A percentile compares a stretch with the other conserved stretches of the same genome.
Evolutionary conservation across 1,139 yeast genomes (phyloP).

Genomic region (Suhomyces terraborum): DNA sequence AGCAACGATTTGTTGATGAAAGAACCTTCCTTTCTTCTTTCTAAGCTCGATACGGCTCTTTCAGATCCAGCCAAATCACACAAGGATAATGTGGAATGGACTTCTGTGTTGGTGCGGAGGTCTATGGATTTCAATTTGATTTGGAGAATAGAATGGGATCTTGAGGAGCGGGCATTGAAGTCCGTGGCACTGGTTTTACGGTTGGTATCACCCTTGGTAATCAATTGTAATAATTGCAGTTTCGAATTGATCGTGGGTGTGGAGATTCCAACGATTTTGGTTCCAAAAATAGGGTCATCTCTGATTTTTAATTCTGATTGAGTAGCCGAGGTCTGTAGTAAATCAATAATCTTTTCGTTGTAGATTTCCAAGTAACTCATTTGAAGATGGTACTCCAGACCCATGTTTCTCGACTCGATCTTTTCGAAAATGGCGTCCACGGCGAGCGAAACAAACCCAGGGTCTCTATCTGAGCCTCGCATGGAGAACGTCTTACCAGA

Average conservation of each 20-base stretch:
- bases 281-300: conserved; percentile 74
- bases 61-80: conserved; percentile 98
- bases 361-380: conserved; percentile 86
- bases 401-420: conserved; percentile 33
- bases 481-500: conserved; percentile 92
- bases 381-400: conserved; percentile 45
- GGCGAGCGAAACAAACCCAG: conserved; percentile 79
- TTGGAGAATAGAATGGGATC: conserved; percentile 92
- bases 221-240: conserved; percentile 60
- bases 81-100: conserved; percentile 68
- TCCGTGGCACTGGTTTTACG: conserved; percentile 89
- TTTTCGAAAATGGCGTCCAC: conserved; percentile 64
- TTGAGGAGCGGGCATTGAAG: conserved; percentile 78
- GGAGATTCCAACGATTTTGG: conserved; percentile 73
- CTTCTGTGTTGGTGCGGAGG: conserved; percentile 41
- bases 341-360: conserved; percentile 81
- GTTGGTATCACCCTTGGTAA: conserved; percentile 69
- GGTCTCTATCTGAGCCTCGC: conserved; percentile 71
- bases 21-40: conserved; percentile 88
- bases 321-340: conserved; percentile 41
- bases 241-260: conserved; percentile 59
- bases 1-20: conserved; percentile 86
- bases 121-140: conserved; percentile 55
- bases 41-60: conserved; percentile 78
- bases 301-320: conserved; percentile 64